These are phyloP conservation scores for Lachancea meyersii DNA, from an alignment of 805 yeast genomes.

Conservation along the genomic window DNA sequence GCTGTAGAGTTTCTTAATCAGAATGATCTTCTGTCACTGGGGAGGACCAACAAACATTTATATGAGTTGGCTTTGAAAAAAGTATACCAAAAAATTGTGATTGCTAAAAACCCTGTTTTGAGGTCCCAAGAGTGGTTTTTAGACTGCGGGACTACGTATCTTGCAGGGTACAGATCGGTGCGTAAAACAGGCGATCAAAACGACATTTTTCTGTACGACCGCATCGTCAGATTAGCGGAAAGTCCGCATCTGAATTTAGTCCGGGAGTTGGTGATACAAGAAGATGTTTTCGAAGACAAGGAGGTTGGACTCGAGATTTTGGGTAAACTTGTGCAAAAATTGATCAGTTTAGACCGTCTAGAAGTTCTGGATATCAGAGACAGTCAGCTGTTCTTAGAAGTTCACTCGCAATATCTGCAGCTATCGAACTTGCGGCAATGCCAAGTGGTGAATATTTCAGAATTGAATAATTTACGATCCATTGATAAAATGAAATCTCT, in stretches of 20 bases:
- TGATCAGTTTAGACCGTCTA: conserved; percentile 22
- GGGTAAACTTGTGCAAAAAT: conserved; percentile 15
- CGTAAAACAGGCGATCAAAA: conserved; percentile 34
- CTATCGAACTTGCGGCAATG: conserved; percentile 12
- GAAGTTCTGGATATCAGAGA: conserved; percentile 21
- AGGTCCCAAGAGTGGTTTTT: conserved; percentile 27
- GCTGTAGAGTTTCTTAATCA: conserved; percentile 35
- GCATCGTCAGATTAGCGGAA: conserved; percentile 38
- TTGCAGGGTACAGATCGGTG: conserved; percentile 35
- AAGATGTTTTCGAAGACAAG: conserved; percentile 25
- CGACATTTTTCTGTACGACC: conserved; percentile 33
- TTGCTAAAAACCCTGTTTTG: conserved; percentile 34
- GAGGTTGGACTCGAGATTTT: conserved; percentile 16
- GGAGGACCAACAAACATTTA: conserved; percentile 28
- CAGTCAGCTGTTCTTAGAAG: conserved; percentile 12
- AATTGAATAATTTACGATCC: conserved; percentile 10
- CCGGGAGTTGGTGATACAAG: conserved; percentile 33
- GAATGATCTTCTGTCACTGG: conserved; percentile 33
- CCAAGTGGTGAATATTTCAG: conserved; percentile 12
- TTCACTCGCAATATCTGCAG: conserved; percentile 10
- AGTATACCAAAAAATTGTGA: conserved; percentile 36
- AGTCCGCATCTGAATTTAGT: conserved; percentile 32
- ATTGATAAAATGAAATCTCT: conserved; percentile 12
- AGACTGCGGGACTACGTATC: conserved; percentile 34
- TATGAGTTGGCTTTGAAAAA: conserved; percentile 28